Evolutionary conservation across 202 grass and related monocot genomes (phyloP).

Genomic region (Digitaria exilis): DNA sequence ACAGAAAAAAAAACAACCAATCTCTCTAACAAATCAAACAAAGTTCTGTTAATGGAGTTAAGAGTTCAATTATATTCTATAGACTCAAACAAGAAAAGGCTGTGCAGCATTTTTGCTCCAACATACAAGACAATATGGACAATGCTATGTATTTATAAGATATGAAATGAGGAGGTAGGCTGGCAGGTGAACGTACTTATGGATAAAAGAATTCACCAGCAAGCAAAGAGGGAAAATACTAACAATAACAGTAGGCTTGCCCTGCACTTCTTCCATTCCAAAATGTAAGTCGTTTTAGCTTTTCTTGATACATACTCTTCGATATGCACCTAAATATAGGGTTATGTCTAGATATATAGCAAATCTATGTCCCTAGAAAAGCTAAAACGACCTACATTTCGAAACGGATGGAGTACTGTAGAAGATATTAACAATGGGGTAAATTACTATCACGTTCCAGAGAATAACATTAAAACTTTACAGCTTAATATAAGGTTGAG

Average conservation of each 20-base stretch:
- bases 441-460: neutral
- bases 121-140: neutral
- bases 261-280: too few relatives aligned
- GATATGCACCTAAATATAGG: too few relatives aligned
- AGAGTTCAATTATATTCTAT: neutral
- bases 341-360: too few relatives aligned
- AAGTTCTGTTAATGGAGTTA: neutral
- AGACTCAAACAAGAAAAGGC: neutral
- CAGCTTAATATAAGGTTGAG: constrained; percentile 30
- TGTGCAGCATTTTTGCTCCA: neutral
- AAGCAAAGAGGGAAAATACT: neutral
- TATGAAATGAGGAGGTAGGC: neutral
- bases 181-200: neutral
- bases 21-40: constrained; percentile 4
- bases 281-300: too few relatives aligned
- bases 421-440: neutral
- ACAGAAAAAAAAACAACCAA: neutral
- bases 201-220: neutral
- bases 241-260: too few relatives aligned
- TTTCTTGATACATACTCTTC: too few relatives aligned
- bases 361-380: too few relatives aligned
- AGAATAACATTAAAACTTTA: constrained; percentile 27
- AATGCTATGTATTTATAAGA: neutral
- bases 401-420: too few relatives aligned
- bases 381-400: too few relatives aligned